Evolutionary conservation across 2,329 filamentous ascomycete genomes (phyloP), one percentile per base, ranked within the genome.

Genomic region (Podosphaera fusca): DNA sequence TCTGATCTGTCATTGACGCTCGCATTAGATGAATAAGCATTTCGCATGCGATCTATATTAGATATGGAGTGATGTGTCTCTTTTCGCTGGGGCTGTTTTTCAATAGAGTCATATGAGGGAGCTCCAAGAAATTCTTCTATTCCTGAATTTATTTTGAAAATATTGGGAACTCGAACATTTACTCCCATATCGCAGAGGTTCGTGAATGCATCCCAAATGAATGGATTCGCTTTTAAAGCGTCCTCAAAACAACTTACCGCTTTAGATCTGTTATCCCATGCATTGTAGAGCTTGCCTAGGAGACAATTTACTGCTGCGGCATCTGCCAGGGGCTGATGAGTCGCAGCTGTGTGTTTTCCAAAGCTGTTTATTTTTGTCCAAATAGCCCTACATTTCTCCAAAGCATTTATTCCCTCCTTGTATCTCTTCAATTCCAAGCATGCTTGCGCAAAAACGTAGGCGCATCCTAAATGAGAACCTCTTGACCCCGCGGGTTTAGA

Each of bases 121-220:
- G 65, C 61, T 60, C 66, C 68, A 49, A 79, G 68, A 54, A 75
- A 69, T 33, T 72, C 70, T 56, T 77, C 69, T 69, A 85, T 75
- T 60, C 85, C 81, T 30, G 76, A 71, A 14, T 77, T 87, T 63
- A 84, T 72, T 67, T 82, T 87, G 72, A 95, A 98, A 60, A 95
- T 85, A 65, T 94, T 95, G 33, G 82, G 78, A 8, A 92, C 81
- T 57, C 85, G 81, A 57, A 96, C 76, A 62, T 81, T 82, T 50
- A 87, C 83, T 3, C 87, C 86, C 81, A 79, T 86, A 66, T 95
- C 88, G 67, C 89, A 95, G 6, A 98, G 76, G 14, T 80, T 84
- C 30, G 83, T 81, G 65, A 96, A 96, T 0, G 90, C 89, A 73
- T 98, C 92, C 92, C 92, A 98, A 79, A 95, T 92, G 69, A 96